phyloP scores from a whole-genome alignment of 73 alveolate species.

The Tetrahymena thermophila region DNA sequence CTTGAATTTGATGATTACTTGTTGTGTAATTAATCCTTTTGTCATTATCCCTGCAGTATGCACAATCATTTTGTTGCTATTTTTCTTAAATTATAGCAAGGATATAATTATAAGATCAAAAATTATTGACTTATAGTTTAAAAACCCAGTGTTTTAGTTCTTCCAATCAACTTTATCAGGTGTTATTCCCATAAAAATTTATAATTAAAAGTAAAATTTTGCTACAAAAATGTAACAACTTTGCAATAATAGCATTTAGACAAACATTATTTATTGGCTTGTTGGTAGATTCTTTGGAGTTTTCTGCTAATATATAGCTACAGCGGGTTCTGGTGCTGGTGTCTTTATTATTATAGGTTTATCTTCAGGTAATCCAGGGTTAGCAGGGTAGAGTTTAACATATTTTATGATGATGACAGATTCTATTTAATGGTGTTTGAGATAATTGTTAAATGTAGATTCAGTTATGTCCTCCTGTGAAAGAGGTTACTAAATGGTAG shows the following conservation, averaged over 20 bases:
- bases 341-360: neutral
- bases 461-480: neutral
- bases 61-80: neutral
- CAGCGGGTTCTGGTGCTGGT: neutral
- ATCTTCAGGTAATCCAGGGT: neutral
- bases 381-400: neutral
- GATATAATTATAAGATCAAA: neutral
- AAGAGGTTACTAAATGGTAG: neutral
- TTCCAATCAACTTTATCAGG: neutral
- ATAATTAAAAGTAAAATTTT: neutral
- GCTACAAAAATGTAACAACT: neutral
- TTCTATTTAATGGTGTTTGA: neutral
- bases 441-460: neutral
- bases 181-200: neutral
- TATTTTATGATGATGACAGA: neutral
- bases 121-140: neutral
- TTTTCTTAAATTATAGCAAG: neutral
- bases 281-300: neutral
- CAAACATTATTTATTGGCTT: neutral
- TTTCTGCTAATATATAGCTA: neutral
- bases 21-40: conserved; percentile 1
- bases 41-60: neutral
- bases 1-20: conserved; percentile 2
- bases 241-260: neutral
- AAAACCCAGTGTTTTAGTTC: conserved; percentile 7